phyloP scores from a whole-genome alignment of 2,329 filamentous ascomycete genomes.

The Sordariomycetes sp. region DNA sequence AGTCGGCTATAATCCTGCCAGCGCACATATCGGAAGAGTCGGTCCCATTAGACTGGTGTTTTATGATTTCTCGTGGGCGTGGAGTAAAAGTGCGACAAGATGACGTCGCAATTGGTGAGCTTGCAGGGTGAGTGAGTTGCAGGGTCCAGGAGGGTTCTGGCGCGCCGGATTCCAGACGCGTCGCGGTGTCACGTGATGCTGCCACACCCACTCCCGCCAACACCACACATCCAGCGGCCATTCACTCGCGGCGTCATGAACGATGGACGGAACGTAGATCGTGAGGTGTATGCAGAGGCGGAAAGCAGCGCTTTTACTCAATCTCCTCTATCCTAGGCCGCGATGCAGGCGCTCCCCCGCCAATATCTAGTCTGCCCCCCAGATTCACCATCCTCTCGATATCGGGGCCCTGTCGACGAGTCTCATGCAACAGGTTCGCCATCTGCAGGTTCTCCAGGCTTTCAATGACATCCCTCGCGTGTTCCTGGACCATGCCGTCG shows the following conservation, averaged over 20 bases:
- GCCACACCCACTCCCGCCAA: background rate
- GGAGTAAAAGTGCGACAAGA: background rate
- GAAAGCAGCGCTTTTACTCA: slow-evolving; percentile 28
- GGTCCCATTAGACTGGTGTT: background rate
- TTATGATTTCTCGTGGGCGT: background rate
- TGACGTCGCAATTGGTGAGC: background rate
- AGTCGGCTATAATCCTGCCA: slow-evolving; percentile 23
- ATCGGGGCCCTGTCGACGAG: slow-evolving; percentile 21
- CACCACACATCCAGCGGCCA: background rate
- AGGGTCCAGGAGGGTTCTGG: background rate
- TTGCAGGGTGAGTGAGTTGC: background rate
- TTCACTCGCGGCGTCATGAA: background rate
- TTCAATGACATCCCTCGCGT: slow-evolving; percentile 57
- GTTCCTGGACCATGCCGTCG: slow-evolving; percentile 57
- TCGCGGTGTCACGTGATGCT: background rate
- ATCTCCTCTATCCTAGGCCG: slow-evolving; percentile 47
- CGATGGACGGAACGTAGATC: no score
- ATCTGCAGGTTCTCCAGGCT: slow-evolving; percentile 53
- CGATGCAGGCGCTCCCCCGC: background rate
- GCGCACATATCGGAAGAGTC: background rate
- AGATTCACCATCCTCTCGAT: slow-evolving; percentile 13
- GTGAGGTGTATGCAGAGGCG: background rate
- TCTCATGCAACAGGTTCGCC: slow-evolving; percentile 32
- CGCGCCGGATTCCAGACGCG: background rate
- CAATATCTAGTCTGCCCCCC: slow-evolving; percentile 11